phyloP scores from a whole-genome alignment of 306 rosid genomes.

The Lathyrus tuberosus region DNA sequence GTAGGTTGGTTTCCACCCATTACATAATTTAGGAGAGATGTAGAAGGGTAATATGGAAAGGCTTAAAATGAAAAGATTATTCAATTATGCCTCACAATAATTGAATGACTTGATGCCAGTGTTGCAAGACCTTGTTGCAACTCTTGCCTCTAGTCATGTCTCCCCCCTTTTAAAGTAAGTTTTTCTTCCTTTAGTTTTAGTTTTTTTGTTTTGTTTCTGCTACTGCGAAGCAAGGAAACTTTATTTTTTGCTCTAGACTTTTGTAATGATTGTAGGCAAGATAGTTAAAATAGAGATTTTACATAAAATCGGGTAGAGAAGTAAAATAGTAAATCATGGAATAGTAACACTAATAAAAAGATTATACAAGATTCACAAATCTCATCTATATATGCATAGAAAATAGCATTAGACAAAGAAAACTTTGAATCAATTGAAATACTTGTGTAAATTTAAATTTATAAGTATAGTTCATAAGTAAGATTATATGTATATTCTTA shows the following conservation, averaged over 20 bases:
- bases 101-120: conserved; percentile 31
- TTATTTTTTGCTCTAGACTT: conserved; percentile 10
- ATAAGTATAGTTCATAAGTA: too few relatives aligned
- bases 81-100: conserved; percentile 10
- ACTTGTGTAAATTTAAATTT: too few relatives aligned
- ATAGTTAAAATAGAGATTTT: too few relatives aligned
- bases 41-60: neutral
- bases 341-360: too few relatives aligned
- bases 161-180: conserved; percentile 4
- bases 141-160: conserved; percentile 2
- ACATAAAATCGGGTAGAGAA: too few relatives aligned
- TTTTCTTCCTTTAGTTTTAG: neutral
- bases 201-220: conserved; percentile 1
- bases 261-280: neutral
- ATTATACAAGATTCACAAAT: too few relatives aligned
- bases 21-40: conserved; percentile 10
- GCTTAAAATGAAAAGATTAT: conserved; percentile 9
- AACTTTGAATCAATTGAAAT: too few relatives aligned
- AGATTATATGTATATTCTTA: too few relatives aligned
- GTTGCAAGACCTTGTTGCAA: conserved; percentile 12
- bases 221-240: neutral
- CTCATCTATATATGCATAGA: too few relatives aligned
- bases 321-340: too few relatives aligned
- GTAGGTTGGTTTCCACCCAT: conserved; percentile 20
- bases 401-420: too few relatives aligned